Evolutionary conservation across 495 filamentous ascomycete species (phyloP).

Genomic region (Hyphodiscus hymeniophilus): DNA sequence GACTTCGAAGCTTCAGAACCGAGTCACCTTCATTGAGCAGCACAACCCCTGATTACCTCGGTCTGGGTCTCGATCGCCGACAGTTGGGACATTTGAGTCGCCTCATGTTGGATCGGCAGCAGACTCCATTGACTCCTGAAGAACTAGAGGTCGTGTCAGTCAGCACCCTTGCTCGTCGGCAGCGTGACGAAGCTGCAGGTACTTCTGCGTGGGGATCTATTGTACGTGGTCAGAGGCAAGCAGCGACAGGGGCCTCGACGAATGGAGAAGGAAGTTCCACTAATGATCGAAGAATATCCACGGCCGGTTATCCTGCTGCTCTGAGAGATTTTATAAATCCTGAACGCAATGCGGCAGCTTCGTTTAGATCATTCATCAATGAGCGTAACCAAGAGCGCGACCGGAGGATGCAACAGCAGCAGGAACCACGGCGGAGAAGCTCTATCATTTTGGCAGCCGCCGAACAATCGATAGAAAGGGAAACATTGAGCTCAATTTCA

Average conservation of each 20-base stretch:
- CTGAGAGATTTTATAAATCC: constrained; percentile 21
- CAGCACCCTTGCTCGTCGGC: constrained; percentile 36
- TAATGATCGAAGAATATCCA: constrained; percentile 5
- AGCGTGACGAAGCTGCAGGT: constrained; percentile 25
- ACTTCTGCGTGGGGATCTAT: constrained; percentile 1
- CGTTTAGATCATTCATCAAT: constrained; percentile 19
- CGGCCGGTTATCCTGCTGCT: constrained; percentile 10
- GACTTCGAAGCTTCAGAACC: constrained; percentile 16
- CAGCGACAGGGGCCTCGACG: background rate
- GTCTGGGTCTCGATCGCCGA: constrained; percentile 18
- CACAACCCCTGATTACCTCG: constrained; percentile 19
- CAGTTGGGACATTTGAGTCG: constrained; percentile 17
- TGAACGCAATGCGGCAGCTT: constrained; percentile 15
- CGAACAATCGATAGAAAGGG: constrained; percentile 11
- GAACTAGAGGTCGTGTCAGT: constrained; percentile 41
- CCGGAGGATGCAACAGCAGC: constrained; percentile 6
- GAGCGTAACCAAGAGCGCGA: constrained; percentile 24
- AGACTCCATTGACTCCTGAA: constrained; percentile 32
- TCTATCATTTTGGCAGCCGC: constrained; percentile 18
- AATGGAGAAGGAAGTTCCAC: constrained; percentile 5
- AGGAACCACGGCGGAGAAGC: constrained; percentile 11
- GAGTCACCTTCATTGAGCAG: constrained; percentile 9
- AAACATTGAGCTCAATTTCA: background rate
- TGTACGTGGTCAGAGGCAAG: constrained; percentile 1
- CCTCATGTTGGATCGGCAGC: constrained; percentile 19